phyloP scores from a whole-genome alignment of 164 flowering plant species.

The Hamamelis virginiana region DNA sequence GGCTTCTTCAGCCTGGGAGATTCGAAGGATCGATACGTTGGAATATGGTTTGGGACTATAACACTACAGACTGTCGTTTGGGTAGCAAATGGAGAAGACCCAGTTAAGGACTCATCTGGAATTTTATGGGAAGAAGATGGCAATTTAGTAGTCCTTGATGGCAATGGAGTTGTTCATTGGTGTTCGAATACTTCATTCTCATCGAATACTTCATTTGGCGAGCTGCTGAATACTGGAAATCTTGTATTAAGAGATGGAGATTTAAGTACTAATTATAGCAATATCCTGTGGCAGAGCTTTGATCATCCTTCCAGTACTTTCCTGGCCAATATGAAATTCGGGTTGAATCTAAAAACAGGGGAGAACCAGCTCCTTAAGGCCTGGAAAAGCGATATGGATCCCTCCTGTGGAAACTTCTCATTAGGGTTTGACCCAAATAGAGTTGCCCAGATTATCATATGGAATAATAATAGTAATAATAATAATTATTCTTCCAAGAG shows the following conservation, averaged over 20 bases:
- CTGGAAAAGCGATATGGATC: conserved; percentile 37
- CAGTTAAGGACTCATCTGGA: conserved; percentile 11
- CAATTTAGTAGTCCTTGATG: conserved; percentile 3
- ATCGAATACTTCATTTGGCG: background rate
- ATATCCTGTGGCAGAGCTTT: conserved; percentile 27
- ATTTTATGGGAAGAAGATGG: conserved; percentile 3
- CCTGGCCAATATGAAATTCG: conserved; percentile 23
- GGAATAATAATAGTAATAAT: too few species aligned
- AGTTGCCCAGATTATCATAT: conserved; percentile 5
- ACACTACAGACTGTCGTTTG: conserved; percentile 12
- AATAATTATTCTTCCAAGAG: background rate
- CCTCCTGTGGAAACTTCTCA: conserved; percentile 26
- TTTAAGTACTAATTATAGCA: background rate
- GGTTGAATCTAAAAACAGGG: conserved; percentile 12
- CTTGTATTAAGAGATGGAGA: conserved; percentile 13
- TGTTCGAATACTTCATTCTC: background rate
- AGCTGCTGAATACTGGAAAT: conserved; percentile 23
- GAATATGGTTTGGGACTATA: conserved; percentile 9
- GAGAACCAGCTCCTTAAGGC: conserved; percentile 7
- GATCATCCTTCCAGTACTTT: conserved; percentile 21
- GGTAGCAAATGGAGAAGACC: conserved; percentile 19
- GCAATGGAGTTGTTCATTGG: conserved; percentile 5
- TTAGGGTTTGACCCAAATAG: conserved; percentile 8
- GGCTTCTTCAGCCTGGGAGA: conserved; percentile 15
- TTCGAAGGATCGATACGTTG: conserved; percentile 12